These are phyloP conservation scores for Neotropicomus parvogracilis DNA, from an alignment of 1,284 basidiomycete species.

Conservation along the genomic window DNA sequence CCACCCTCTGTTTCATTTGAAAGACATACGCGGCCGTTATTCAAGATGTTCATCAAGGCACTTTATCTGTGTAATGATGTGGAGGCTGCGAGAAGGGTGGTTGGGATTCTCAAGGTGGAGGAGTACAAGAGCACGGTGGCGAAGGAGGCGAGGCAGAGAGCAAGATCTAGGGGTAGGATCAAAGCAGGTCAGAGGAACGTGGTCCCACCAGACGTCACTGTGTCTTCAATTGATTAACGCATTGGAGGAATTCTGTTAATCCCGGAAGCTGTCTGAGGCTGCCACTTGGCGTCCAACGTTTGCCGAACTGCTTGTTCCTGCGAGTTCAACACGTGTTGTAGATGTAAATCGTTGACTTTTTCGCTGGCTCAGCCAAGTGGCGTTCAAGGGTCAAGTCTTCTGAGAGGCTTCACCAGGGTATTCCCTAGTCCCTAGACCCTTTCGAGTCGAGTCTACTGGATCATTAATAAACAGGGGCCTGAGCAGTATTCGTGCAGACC, in stretches of 20 bases:
- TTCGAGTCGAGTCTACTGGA: not conserved
- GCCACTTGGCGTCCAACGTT: not conserved
- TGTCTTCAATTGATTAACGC: constrained; percentile 13
- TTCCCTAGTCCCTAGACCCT: no score
- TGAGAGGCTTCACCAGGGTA: no score
- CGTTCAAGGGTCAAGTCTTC: not conserved
- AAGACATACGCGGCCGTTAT: constrained; percentile 58
- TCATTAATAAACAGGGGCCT: not conserved
- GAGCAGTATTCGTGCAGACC: constrained; percentile 2
- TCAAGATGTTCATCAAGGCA: constrained; percentile 67
- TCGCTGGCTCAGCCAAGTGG: not conserved
- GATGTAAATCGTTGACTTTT: not conserved
- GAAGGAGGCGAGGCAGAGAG: constrained; percentile 19
- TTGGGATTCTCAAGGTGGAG: constrained; percentile 53
- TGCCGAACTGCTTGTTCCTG: constrained; percentile 1
- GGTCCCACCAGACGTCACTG: constrained; percentile 1
- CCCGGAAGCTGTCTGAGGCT: constrained; percentile 1
- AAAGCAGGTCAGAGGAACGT: constrained; percentile 10
- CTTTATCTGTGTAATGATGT: constrained; percentile 53
- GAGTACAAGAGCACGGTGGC: constrained; percentile 16
- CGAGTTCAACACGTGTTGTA: not conserved
- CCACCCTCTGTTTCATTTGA: constrained; percentile 44
- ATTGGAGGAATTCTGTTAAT: constrained; percentile 3
- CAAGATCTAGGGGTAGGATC: constrained; percentile 21
- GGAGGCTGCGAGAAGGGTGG: constrained; percentile 48